Conservation (phyloP, 768 basidiomycete genomes). For the Boletus patriciae region DNA sequence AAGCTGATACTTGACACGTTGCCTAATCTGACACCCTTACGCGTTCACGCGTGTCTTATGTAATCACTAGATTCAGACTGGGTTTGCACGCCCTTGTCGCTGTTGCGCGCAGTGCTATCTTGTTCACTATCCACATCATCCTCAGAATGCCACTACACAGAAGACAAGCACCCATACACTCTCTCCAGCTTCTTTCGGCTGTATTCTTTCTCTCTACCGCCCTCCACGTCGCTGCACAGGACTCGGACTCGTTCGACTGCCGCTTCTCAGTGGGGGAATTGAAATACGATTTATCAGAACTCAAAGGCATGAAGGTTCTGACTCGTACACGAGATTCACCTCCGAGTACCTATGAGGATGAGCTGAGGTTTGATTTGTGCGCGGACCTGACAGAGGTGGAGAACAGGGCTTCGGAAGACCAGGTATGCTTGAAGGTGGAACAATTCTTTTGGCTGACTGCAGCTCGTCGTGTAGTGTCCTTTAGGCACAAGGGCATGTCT, state of each 20-base stretch:
- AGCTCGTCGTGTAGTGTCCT: constrained; percentile 51
- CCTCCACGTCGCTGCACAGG: constrained; percentile 37
- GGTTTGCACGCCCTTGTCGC: not conserved
- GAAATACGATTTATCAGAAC: constrained; percentile 60
- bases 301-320: constrained; percentile 52
- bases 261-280: constrained; percentile 38
- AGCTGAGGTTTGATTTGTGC: constrained; percentile 68
- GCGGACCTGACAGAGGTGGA: constrained; percentile 50
- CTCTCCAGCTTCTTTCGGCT: constrained; percentile 10
- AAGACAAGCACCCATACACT: constrained; percentile 1
- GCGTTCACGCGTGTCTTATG: constrained; percentile 36
- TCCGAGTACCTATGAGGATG: constrained; percentile 61
- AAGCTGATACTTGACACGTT: constrained; percentile 3
- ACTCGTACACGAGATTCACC: constrained; percentile 56
- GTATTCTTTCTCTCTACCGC: constrained; percentile 21
- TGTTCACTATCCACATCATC: not conserved
- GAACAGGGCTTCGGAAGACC: constrained; percentile 55
- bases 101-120: not conserved
- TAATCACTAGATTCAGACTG: constrained; percentile 19
- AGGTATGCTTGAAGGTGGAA: constrained; percentile 48
- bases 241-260: constrained; percentile 53
- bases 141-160: constrained; percentile 25
- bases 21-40: constrained; percentile 22
- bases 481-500: constrained; percentile 72
- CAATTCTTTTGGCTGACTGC: constrained; percentile 2